Evolutionary conservation across 257 asterid species (phyloP), one percentile per base, ranked within the genome.

Genomic region (Solanum chmielewskii): DNA sequence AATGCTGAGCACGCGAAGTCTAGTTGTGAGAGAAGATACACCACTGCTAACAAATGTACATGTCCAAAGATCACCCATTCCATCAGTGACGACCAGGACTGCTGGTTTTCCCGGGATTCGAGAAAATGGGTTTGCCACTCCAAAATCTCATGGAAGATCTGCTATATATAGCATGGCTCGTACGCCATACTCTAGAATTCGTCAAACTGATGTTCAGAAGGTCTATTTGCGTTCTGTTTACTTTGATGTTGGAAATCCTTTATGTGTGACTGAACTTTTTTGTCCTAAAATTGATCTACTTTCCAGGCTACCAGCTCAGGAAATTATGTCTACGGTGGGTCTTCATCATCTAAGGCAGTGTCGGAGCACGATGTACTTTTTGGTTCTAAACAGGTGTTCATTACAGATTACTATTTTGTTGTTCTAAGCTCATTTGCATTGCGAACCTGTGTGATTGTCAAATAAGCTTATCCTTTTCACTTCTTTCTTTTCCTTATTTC

Each of bases 81-180:
- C 82, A 44, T 85, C 96, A 75, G 87, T 89, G 88, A 49, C 90
- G 33, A 59, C 83, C 16, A 91, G 71, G 87, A 56, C 87, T 47
- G 31, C 91, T 86, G 68, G 73, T 83, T 85, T 85, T 88, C 66
- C 71, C 60, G 93, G 89, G 90, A 91, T 93, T 88, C 90, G 89
- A 68, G 94, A 91, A 73, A 92, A 94, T 92, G 94, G 94, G 89
- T 92, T 90, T 90, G 73, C 90, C 42, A 92, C 97, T 88, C 96
- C 96, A 87, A 94, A 93, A 91, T 91, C 98, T 88, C 94, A 90
- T 68, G 97, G 98, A 83, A 93, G 97, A 89, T 94, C 99, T 56
- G 98, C 99, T 56, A 93, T 95, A 83, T 94, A 94, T 91, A 95
- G 87, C 91, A 93, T 97, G 98, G 99, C 99, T 81, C 98, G 97